Evolutionary conservation across 163 green algal genomes (phyloP).

Genomic region (Trebouxiophyceae sp.): DNA sequence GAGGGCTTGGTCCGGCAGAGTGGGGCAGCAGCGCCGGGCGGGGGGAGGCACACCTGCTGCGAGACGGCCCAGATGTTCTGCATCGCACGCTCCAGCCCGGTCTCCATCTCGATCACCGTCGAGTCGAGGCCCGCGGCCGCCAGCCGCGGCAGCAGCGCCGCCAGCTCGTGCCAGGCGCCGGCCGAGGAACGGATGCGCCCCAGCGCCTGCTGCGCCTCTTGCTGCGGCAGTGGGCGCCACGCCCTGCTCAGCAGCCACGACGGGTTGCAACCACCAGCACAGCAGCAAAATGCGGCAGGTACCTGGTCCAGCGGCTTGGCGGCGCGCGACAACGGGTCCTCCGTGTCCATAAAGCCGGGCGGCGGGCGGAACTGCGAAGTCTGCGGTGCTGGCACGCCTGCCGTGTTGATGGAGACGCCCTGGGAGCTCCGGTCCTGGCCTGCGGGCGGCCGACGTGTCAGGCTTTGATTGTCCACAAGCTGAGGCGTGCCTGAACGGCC

Average conservation of each 20-base stretch:
- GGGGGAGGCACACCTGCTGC: background rate
- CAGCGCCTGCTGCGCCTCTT: slow-evolving; percentile 31
- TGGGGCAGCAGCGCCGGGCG: background rate
- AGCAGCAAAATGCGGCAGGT: too few relatives aligned
- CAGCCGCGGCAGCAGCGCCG: slow-evolving; percentile 55
- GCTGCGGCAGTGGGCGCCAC: too few relatives aligned
- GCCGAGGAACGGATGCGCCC: slow-evolving; percentile 37
- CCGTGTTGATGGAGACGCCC: background rate
- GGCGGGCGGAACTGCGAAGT: slow-evolving; percentile 51
- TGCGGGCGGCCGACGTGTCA: too few relatives aligned
- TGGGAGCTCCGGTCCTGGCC: too few relatives aligned
- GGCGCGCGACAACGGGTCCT: background rate
- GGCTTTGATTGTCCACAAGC: too few relatives aligned
- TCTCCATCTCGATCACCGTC: slow-evolving; percentile 47
- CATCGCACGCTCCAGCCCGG: slow-evolving; percentile 53
- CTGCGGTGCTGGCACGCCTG: background rate
- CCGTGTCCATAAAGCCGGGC: slow-evolving; percentile 73
- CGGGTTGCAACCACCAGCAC: too few relatives aligned
- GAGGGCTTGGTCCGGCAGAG: too few relatives aligned
- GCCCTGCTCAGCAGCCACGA: too few relatives aligned
- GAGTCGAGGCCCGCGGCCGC: slow-evolving; percentile 44
- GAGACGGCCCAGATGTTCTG: slow-evolving; percentile 63
- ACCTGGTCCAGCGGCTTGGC: too few relatives aligned
- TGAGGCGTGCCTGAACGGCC: too few relatives aligned
- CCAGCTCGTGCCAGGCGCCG: slow-evolving; percentile 68